phyloP scores from a whole-genome alignment of 495 filamentous ascomycete species.

The Cercophora samala region DNA sequence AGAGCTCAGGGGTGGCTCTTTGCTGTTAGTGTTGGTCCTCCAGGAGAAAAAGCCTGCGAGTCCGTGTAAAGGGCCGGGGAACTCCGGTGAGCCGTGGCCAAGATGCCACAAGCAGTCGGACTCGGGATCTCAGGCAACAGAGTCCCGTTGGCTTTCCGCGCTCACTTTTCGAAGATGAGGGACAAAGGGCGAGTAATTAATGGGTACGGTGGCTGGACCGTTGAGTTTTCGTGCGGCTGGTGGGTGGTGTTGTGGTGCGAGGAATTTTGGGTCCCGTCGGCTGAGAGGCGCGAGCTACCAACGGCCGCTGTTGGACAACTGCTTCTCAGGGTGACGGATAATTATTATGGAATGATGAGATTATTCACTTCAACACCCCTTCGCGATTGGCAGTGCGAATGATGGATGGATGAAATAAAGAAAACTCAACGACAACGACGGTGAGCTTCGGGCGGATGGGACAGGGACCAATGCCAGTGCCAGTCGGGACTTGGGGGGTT shows the following conservation, averaged over 20 bases:
- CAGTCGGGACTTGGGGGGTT: not conserved
- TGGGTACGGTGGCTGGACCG: too few relatives aligned
- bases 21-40: too few relatives aligned
- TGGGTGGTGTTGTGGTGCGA: too few relatives aligned
- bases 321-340: not conserved
- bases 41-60: too few relatives aligned
- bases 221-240: not conserved
- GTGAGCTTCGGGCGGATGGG: not conserved
- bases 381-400: not conserved
- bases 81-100: not conserved
- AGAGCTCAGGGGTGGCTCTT: too few relatives aligned
- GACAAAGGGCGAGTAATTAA: not conserved
- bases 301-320: not conserved
- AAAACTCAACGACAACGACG: not conserved
- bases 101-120: not conserved
- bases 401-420: not conserved
- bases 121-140: not conserved
- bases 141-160: not conserved
- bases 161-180: not conserved
- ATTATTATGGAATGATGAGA: too few relatives aligned
- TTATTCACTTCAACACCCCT: too few relatives aligned
- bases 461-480: too few relatives aligned
- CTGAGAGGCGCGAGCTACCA: not conserved
- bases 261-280: too few relatives aligned
- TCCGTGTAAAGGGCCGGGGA: not conserved